Conservation (phyloP, 2,329 filamentous ascomycete genomes). For the Xylariaceae sp. region DNA sequence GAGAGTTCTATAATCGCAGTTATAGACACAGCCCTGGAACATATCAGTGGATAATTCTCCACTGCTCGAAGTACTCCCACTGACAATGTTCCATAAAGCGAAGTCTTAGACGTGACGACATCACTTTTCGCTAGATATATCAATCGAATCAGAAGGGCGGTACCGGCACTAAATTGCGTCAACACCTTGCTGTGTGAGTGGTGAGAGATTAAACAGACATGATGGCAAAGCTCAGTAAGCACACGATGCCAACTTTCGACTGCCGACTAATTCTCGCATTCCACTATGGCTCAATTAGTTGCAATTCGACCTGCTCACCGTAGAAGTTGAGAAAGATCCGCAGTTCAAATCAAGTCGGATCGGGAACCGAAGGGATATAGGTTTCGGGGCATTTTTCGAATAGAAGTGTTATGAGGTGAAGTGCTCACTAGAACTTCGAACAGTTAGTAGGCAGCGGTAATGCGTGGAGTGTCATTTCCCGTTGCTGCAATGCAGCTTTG, state of each 20-base stretch:
- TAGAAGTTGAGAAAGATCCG: too few species aligned
- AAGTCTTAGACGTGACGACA: constrained; percentile 28
- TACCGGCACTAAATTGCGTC: constrained; percentile 33
- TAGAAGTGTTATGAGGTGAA: too few species aligned
- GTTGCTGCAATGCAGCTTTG: too few species aligned
- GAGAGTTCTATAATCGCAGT: constrained; percentile 34
- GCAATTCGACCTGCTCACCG: not conserved
- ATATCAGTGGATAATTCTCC: not conserved
- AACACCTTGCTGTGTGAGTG: not conserved
- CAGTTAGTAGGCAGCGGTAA: too few species aligned
- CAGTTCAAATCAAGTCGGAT: too few species aligned
- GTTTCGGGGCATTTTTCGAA: too few species aligned
- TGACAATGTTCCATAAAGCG: constrained; percentile 33
- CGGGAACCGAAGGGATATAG: too few species aligned
- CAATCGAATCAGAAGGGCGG: constrained; percentile 39
- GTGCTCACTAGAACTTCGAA: too few species aligned
- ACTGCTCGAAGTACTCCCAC: constrained; percentile 1
- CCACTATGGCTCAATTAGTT: constrained; percentile 40
- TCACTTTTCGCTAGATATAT: constrained; percentile 29
- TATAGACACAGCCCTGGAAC: constrained; percentile 31
- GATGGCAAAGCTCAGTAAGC: constrained; percentile 49
- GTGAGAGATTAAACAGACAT: constrained; percentile 36
- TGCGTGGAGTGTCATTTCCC: too few species aligned
- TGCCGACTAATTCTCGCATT: constrained; percentile 46
- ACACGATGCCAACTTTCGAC: constrained; percentile 45